Evolutionary conservation across 352 stramenopile species (phyloP), one percentile per base, ranked within the genome.

Genomic region (Peronosclerospora sorghi): DNA sequence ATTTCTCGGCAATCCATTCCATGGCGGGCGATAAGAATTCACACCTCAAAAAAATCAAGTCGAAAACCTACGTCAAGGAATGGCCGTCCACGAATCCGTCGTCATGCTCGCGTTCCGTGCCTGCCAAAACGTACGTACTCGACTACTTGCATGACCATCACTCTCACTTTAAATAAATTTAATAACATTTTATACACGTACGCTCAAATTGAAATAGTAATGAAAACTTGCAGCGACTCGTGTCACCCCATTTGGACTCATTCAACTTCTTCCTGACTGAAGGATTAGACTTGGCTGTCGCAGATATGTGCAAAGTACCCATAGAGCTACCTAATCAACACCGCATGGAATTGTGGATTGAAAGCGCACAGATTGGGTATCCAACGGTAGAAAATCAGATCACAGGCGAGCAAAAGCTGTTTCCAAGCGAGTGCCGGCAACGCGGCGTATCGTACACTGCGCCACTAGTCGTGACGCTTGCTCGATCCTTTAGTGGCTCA

Each of bases 261-360:
- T 99, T 98, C 72, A 96, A 99, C 65, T 98, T 95, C 52, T 97
- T 98, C 52, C 62, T 99, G 4, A 89, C 94, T 14, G 76, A 97
- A 29, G 95, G 95, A n/a, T 65, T 99, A 14, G 48, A 83, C 32
- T 61, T 95, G 23, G 95, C 92, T 3, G 81, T 99, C 17, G 70
- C 82, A 23, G 85, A 97, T 62, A 83, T 99, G 35, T 56, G 61
- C 26, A 83, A 86, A 20, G 65, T 94, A 35, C 86, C 97, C 41
- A 61, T 98, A 4, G 69, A 96, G 55, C 56, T 98, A 44, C 66
- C 82, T 1, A 83, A 96, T 54, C 69, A 85, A 41, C 79, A 90
- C 34, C 60, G 67, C 46, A 84, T 87, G 65, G 70, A 65, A 17
- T 29, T 87, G 34, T 94, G 87, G 78, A 80, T 98, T 39, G 94